These are phyloP conservation scores for Tricholoma saponaceum DNA, from an alignment of 768 basidiomycete species.

Conservation along the genomic window DNA sequence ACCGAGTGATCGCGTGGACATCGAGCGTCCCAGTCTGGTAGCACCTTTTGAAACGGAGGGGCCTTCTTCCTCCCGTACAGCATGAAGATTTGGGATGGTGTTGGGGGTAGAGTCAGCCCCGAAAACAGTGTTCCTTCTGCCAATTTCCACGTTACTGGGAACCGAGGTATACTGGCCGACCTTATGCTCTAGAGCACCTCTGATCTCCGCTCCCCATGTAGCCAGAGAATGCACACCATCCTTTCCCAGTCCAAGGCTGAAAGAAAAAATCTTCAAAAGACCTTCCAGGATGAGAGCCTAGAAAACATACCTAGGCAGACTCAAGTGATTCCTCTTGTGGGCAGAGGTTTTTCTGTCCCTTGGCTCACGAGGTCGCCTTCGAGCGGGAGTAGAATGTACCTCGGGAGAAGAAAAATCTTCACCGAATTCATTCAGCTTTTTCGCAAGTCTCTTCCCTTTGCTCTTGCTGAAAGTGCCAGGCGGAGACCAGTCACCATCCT, in stretches of 20 bases:
- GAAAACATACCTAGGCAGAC: slow-evolving; percentile 57
- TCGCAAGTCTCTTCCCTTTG: slow-evolving; percentile 32
- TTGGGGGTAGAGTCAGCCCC: slow-evolving; percentile 38
- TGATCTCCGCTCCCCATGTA: slow-evolving; percentile 51
- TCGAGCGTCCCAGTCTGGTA: slow-evolving; percentile 26
- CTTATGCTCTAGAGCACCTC: slow-evolving; percentile 42
- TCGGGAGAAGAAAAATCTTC: slow-evolving; percentile 53
- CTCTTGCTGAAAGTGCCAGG: slow-evolving; percentile 38
- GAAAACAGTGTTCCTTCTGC: slow-evolving; percentile 45
- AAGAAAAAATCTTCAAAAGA: slow-evolving; percentile 3
- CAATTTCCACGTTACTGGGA: slow-evolving; percentile 36
- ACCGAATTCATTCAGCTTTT: slow-evolving; percentile 39
- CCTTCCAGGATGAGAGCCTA: background rate
- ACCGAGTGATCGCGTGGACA: slow-evolving; percentile 41
- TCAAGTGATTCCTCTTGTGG: slow-evolving; percentile 62
- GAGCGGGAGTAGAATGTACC: slow-evolving; percentile 60
- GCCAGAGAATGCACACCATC: slow-evolving; percentile 50
- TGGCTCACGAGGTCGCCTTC: slow-evolving; percentile 23
- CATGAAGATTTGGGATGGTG: slow-evolving; percentile 27
- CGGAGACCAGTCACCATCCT: slow-evolving; percentile 38
- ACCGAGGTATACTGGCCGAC: slow-evolving; percentile 35
- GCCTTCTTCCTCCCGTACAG: slow-evolving; percentile 37
- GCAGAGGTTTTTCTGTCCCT: slow-evolving; percentile 41
- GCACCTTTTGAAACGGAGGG: slow-evolving; percentile 6
- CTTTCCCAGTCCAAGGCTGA: slow-evolving; percentile 61